phyloP scores from a whole-genome alignment of 2,329 filamentous ascomycete genomes.

The Rutstroemia sp. region DNA sequence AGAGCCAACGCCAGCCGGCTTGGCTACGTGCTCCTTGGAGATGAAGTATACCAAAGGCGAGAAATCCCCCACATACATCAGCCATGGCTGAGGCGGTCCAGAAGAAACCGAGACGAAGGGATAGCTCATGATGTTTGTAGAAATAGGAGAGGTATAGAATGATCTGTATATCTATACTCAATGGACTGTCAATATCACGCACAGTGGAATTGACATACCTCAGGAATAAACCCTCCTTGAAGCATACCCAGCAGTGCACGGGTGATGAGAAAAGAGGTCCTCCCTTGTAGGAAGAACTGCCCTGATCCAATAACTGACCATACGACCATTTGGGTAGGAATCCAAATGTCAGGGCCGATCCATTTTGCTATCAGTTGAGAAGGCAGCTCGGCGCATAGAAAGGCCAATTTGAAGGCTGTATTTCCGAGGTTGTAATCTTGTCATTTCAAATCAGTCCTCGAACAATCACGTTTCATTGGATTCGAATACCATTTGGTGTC shows the following conservation, averaged over 20 bases:
- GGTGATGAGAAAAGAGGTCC: constrained; percentile 29
- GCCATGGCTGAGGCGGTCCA: constrained; percentile 20
- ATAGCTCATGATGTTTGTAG: constrained; percentile 24
- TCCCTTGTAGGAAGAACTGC: constrained; percentile 31
- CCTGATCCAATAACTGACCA: constrained; percentile 49
- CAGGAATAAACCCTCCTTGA: constrained; percentile 26
- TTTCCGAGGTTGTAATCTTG: constrained; percentile 42
- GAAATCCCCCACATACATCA: constrained; percentile 19
- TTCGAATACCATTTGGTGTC: constrained; percentile 36
- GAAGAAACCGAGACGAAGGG: constrained; percentile 22
- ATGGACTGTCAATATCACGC: background rate
- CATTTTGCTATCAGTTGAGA: constrained; percentile 43
- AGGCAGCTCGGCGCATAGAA: constrained; percentile 43
- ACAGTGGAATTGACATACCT: constrained; percentile 37
- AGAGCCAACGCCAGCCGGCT: constrained; percentile 35
- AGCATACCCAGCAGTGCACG: constrained; percentile 22
- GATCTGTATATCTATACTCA: constrained; percentile 35
- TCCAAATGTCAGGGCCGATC: constrained; percentile 43
- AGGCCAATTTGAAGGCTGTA: constrained; percentile 31
- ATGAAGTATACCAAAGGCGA: constrained; percentile 23
- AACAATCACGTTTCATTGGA: too few relatives aligned
- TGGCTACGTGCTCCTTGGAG: constrained; percentile 17
- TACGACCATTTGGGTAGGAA: constrained; percentile 44
- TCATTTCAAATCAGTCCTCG: background rate
- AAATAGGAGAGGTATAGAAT: constrained; percentile 25